Base-by-base conservation (phyloP, 129 eudicot species). In the Kitagawia praeruptora region DNA sequence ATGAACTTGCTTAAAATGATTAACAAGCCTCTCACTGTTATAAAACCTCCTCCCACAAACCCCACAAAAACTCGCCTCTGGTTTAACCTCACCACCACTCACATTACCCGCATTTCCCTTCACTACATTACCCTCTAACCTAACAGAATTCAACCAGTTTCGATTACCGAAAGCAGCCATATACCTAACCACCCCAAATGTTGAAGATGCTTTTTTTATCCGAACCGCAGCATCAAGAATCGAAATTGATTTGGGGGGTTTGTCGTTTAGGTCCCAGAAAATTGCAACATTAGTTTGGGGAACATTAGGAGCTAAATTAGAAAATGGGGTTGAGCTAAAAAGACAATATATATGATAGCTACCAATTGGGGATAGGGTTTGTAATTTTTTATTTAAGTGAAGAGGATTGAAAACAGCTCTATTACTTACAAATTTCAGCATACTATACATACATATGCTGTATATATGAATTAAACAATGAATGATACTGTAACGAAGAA, bases 191-290 rank as follows among this genome's bases (percentile, higher is more conserved):
- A 81, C 53, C 27, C 97, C 97, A 67, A 95, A 90, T 31, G 82
- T 63, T 48, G 80, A 81, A 27, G 91, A 89, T 0, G 94, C 91
- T 56, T 83, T 88, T 80, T 83, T 92, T 69, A 94, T 82, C 90
- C 86, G 69, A 74, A 85, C 66, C 21, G 96, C 92, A 47, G 96
- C 96, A 70, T 94, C 98, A 75, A 75, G 89, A 18, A 92, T 90
- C 11, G 96, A 83, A 56, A 82, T 79, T 83, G 89, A 85, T 47
- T 79, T 90, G 40, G 96, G 97, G 39, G 94, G 94, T 80, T 94
- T 92, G 89, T 95, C 90, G 48, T 86, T 97, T 40, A 95, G 81
- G 83, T 95, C 97, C 97, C 94, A 92, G 79, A 95, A 95, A 76
- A 95, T 83, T 0, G 90, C 97, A 21, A 37, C 51, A 44, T 75